Evolutionary conservation across 805 yeast genomes (phyloP).

Genomic region (Blastobotrys mokoenaii): DNA sequence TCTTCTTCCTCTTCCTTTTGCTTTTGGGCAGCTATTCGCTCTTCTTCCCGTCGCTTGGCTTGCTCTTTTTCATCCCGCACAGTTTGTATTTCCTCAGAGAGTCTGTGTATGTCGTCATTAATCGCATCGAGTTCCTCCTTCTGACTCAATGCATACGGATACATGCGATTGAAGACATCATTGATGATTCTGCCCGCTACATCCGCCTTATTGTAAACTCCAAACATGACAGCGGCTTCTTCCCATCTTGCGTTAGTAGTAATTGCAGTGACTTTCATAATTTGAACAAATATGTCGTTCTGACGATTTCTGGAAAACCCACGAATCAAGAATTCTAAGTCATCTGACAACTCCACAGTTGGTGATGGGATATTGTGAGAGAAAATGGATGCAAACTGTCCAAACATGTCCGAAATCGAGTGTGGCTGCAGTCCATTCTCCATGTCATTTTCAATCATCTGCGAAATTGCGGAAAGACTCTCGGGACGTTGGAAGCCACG

Average conservation of each 20-base stretch:
- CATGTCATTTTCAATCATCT: slow-evolving; percentile 1
- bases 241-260: slow-evolving; percentile 65
- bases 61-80: slow-evolving; percentile 20
- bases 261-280: slow-evolving; percentile 13
- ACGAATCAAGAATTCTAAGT: no score
- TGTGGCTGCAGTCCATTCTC: background rate
- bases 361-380: background rate
- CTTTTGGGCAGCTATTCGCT: slow-evolving; percentile 9
- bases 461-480: slow-evolving; percentile 3
- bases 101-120: slow-evolving; percentile 21
- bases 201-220: slow-evolving; percentile 34
- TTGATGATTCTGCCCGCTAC: slow-evolving; percentile 22
- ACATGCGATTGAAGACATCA: slow-evolving; percentile 18
- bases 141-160: slow-evolving; percentile 14
- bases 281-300: background rate
- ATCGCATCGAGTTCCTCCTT: slow-evolving; percentile 8
- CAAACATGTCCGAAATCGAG: slow-evolving; percentile 10
- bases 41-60: slow-evolving; percentile 16
- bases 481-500: slow-evolving; percentile 1
- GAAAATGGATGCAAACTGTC: slow-evolving; percentile 10
- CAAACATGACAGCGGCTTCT: slow-evolving; percentile 45
- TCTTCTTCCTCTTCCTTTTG: slow-evolving; percentile 22
- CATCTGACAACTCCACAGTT: background rate
- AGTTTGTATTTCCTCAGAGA: slow-evolving; percentile 32
- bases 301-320: no score